Evolutionary conservation across 176 grass and related monocot genomes (phyloP).

Genomic region (Aegilops speltoides): DNA sequence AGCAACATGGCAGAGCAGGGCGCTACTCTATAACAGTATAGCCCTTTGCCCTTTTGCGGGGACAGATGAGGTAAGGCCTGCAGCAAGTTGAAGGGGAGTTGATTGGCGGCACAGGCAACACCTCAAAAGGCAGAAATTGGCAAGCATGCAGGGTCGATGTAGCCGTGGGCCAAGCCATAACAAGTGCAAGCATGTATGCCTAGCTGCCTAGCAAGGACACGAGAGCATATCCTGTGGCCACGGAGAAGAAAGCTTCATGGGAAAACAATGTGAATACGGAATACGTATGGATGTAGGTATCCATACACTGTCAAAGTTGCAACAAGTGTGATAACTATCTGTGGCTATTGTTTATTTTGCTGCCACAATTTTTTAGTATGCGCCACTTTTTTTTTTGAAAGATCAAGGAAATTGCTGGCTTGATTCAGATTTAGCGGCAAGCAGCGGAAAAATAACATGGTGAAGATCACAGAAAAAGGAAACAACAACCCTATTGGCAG

Average conservation of each 20-base stretch:
- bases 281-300: too few relatives aligned
- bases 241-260: not conserved
- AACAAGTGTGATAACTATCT: too few relatives aligned
- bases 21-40: not conserved
- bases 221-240: not conserved
- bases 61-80: slow-evolving; percentile 7
- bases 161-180: slow-evolving; percentile 18
- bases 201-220: not conserved
- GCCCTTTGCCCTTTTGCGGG: not conserved
- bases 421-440: too few relatives aligned
- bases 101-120: slow-evolving; percentile 32
- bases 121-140: slow-evolving; percentile 43
- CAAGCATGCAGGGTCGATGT: slow-evolving; percentile 1
- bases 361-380: too few relatives aligned
- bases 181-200: not conserved
- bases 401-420: too few relatives aligned
- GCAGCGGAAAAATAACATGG: too few relatives aligned
- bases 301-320: too few relatives aligned
- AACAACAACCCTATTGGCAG: too few relatives aligned
- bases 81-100: slow-evolving; percentile 20
- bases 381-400: too few relatives aligned
- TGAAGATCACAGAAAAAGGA: too few relatives aligned
- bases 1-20: not conserved
- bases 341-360: not conserved
- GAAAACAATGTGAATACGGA: too few relatives aligned